Evolutionary conservation across 495 filamentous ascomycete species (phyloP), one percentile per base, ranked within the genome.

Genomic region (Aspergillus coremiiformis): DNA sequence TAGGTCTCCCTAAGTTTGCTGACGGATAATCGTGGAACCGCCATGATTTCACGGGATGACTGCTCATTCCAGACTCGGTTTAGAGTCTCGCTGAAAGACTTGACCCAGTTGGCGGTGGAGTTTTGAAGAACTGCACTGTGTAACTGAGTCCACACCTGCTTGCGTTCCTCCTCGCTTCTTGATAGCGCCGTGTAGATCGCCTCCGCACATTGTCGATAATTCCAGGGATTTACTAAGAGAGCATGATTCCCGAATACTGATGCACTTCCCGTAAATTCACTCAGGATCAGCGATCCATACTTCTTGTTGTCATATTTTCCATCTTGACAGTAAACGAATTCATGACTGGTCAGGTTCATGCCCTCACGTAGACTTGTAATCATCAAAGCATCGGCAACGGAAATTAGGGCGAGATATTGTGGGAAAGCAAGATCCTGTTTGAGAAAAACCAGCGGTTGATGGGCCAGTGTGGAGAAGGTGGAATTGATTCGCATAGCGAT

Each of bases 401-500:
- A 86, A 37, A 95, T 78, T 15, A 96, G 75, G 6, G 90, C 91
- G 6, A 96, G 80, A 55, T 95, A 96, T 56, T 96, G 90, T 0
- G 86, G 71, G 60, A 93, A 95, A 29, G 84, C 83, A 53, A 96
- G 87, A 57, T 96, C 91, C 66, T 96, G 91, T 68, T 94, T 89
- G 17, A 96, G 74, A 67, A 95, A 96, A n/a, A 95, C 87, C 7
- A 96, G 73, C 21, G 91, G 91, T 55, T 93, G 85, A 57, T 96
- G 90, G 1, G 88, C 85, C 22, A 96, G 77, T 24, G 87, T 94
- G 0, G 90, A 87, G 73, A 90, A 87, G 2, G 80, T 78, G 7
- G 89, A 90, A 63, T 96, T 94, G 57, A 96, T 91, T 26, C 91
- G 81, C 44, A 89, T 94, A 43, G 93, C 88, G 62, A 96, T 96